Percentiles rank a stretch among this genome's conserved stretches.
Evolutionary conservation across 106 monocot genomes (phyloP).

Genomic region (Gastrodia elata): DNA sequence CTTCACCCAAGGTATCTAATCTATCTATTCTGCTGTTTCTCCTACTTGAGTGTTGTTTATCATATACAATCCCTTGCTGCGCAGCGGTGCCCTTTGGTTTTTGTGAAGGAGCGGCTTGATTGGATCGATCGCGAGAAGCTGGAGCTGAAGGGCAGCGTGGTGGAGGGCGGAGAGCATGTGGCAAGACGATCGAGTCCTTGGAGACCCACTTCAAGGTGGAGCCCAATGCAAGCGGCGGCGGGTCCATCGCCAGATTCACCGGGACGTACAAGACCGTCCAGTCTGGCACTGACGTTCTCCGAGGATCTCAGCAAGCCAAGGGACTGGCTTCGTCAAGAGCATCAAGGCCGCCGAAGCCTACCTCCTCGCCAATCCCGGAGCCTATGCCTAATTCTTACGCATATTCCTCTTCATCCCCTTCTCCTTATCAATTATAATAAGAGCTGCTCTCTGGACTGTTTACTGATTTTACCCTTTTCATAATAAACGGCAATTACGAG

Average conservation of each 20-base stretch:
- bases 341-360: slow-evolving; percentile 26
- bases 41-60: too few species aligned
- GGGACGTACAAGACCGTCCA: slow-evolving; percentile 9
- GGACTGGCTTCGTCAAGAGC: slow-evolving; percentile 6
- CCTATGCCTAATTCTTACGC: slow-evolving; percentile 15
- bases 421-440: too few species aligned
- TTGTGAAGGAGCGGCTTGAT: slow-evolving; percentile 9
- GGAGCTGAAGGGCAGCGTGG: background rate
- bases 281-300: slow-evolving; percentile 4
- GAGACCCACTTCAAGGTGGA: slow-evolving; percentile 7
- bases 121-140: slow-evolving; percentile 9
- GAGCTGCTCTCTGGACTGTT: too few species aligned
- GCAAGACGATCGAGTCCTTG: slow-evolving; percentile 1
- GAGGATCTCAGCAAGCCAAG: slow-evolving; percentile 11
- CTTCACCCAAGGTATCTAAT: background rate
- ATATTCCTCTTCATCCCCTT: too few species aligned
- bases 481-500: too few species aligned
- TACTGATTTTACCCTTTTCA: too few species aligned
- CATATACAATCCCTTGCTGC: too few species aligned
- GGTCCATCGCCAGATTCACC: slow-evolving; percentile 7
- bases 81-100: background rate
- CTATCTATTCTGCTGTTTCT: background rate
- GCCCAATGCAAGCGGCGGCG: background rate
- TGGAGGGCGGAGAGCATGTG: slow-evolving; percentile 8
- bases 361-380: slow-evolving; percentile 32